Evolutionary conservation across 2,329 filamentous ascomycete genomes (phyloP).

Genomic region (Penicillium sp.): DNA sequence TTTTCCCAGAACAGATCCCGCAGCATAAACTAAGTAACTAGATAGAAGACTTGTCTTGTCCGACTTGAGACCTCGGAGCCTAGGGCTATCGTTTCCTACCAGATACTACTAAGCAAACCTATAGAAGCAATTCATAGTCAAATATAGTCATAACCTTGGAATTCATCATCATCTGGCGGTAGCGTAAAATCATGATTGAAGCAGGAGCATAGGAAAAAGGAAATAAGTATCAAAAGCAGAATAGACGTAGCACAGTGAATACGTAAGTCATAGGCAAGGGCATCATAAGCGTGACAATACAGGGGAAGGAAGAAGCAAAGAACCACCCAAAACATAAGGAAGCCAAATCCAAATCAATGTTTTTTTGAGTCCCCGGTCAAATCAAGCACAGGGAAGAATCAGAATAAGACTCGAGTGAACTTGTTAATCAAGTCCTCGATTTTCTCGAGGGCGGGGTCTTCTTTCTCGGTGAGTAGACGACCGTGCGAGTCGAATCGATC

Average conservation of each 20-base stretch:
- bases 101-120: too few relatives aligned
- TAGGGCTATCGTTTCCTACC: too few relatives aligned
- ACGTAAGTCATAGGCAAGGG: not conserved
- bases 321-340: not conserved
- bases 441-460: slow-evolving; percentile 33
- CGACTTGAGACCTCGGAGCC: too few relatives aligned
- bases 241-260: not conserved
- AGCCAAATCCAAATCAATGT: not conserved
- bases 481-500: slow-evolving; percentile 44
- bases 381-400: not conserved
- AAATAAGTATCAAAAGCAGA: not conserved
- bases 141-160: slow-evolving; percentile 7
- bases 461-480: slow-evolving; percentile 31
- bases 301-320: not conserved
- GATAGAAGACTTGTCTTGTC: too few relatives aligned
- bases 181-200: slow-evolving; percentile 7
- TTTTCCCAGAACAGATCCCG: too few relatives aligned
- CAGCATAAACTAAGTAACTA: too few relatives aligned
- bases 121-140: not conserved
- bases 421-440: slow-evolving; percentile 36
- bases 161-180: slow-evolving; percentile 15
- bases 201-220: not conserved
- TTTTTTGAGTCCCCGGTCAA: not conserved
- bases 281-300: not conserved
- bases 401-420: slow-evolving; percentile 26